phyloP scores from a whole-genome alignment of 345 rosid genomes.

The Corchorus olitorius region DNA sequence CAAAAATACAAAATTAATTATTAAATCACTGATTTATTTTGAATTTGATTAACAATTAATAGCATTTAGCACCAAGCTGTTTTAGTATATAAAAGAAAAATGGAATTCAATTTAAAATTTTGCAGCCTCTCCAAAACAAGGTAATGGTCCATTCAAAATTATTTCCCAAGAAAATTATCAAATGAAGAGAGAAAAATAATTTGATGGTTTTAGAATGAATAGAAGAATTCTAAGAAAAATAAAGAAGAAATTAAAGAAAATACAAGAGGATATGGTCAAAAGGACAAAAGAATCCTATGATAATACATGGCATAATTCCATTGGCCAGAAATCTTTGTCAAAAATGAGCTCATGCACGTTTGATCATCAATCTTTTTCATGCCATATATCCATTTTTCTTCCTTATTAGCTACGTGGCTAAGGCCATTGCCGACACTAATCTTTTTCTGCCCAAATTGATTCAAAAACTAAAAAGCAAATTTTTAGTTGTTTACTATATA shows the following conservation, averaged over 20 bases:
- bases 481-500: not conserved
- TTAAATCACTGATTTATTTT: too few species aligned
- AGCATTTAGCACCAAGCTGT: too few species aligned
- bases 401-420: constrained; percentile 12
- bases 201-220: not conserved
- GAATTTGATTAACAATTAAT: too few species aligned
- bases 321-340: not conserved
- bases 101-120: not conserved
- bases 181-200: not conserved
- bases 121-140: not conserved
- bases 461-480: not conserved
- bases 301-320: not conserved
- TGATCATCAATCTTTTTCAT: not conserved
- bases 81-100: not conserved
- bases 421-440: constrained; percentile 31
- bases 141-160: not conserved
- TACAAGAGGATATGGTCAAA: not conserved
- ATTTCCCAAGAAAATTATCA: not conserved
- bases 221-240: too few species aligned
- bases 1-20: too few species aligned
- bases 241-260: not conserved
- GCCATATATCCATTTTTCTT: not conserved
- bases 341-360: not conserved
- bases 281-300: not conserved
- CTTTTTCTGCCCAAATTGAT: not conserved